These are phyloP conservation scores for Penicillium glabrum DNA, from an alignment of 2,329 filamentous ascomycete genomes.

Conservation along the genomic window DNA sequence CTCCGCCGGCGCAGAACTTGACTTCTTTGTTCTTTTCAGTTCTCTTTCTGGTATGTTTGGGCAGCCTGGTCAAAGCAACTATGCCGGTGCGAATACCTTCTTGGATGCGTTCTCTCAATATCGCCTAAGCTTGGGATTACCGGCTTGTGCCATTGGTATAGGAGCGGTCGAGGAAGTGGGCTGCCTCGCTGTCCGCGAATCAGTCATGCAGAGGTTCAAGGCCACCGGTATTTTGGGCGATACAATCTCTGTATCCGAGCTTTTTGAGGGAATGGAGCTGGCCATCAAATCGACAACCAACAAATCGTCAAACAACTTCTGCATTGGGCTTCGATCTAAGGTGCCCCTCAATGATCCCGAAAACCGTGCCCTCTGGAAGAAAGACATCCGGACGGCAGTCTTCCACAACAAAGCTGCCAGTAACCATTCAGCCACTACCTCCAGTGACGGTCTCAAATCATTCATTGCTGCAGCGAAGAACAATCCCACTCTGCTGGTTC, in stretches of 20 bases:
- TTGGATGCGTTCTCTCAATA: slow-evolving; percentile 31
- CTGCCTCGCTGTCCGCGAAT: slow-evolving; percentile 2
- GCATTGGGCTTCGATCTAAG: background rate
- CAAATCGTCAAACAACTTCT: background rate
- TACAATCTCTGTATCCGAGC: slow-evolving; percentile 1
- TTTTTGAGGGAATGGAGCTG: slow-evolving; percentile 3
- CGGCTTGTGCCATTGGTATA: background rate
- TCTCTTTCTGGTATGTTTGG: slow-evolving; percentile 37
- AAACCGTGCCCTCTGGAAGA: slow-evolving; percentile 2
- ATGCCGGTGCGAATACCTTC: slow-evolving; percentile 41
- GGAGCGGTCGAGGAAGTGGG: slow-evolving; percentile 18
- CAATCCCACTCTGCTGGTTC: background rate
- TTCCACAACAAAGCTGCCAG: slow-evolving; percentile 5
- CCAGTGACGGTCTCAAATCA: background rate
- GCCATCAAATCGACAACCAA: background rate
- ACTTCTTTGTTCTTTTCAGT: slow-evolving; percentile 46
- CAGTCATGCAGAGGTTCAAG: slow-evolving; percentile 4
- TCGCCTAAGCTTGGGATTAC: slow-evolving; percentile 18
- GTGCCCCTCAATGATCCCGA: background rate
- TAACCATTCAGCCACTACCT: background rate
- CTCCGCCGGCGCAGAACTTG: slow-evolving; percentile 22
- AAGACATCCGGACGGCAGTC: slow-evolving; percentile 3
- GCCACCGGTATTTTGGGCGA: background rate
- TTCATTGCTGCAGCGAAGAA: slow-evolving; percentile 7
- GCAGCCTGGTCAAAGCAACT: slow-evolving; percentile 33